Evolutionary conservation across 1,284 basidiomycete species (phyloP).

Genomic region (Clitocybe nebularis): DNA sequence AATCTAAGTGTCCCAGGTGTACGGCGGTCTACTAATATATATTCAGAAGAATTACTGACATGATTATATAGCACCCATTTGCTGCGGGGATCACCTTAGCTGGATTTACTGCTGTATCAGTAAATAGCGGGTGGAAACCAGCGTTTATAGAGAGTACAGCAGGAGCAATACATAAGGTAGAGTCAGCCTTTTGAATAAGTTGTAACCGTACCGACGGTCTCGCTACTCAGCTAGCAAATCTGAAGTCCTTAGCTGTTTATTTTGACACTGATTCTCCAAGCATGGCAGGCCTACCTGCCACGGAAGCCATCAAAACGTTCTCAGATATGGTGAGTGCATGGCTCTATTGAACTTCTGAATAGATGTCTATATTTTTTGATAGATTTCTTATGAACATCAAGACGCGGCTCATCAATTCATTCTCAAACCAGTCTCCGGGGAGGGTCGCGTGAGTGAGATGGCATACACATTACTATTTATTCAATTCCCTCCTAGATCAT

Average conservation of each 20-base stretch:
- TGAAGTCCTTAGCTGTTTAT: constrained; percentile 89
- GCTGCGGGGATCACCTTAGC: constrained; percentile 91
- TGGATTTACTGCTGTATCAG: constrained; percentile 91
- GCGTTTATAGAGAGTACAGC: constrained; percentile 92
- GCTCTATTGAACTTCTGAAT: constrained; percentile 1
- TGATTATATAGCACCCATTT: constrained; percentile 77
- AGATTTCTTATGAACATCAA: constrained; percentile 66
- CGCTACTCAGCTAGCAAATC: constrained; percentile 61
- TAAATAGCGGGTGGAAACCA: constrained; percentile 89
- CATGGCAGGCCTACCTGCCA: constrained; percentile 67
- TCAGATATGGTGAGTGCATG: constrained; percentile 62
- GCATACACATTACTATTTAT: constrained; percentile 3
- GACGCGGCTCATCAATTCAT: constrained; percentile 86
- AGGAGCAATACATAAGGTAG: constrained; percentile 88
- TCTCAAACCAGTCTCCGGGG: constrained; percentile 93
- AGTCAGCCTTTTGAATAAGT: neutral
- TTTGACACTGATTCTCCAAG: constrained; percentile 93
- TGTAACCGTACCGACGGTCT: too few species aligned
- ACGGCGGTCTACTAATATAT: constrained; percentile 24
- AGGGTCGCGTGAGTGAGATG: constrained; percentile 70
- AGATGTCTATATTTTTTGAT: constrained; percentile 5
- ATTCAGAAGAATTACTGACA: neutral
- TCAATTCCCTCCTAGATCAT: constrained; percentile 52
- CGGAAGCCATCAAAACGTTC: constrained; percentile 78
- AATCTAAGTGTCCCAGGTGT: constrained; percentile 90